A percentile compares a stretch with the other conserved stretches of the same genome.
phyloP scores from a whole-genome alignment of 2,329 filamentous ascomycete genomes.

The Emmonsiellopsis sp. region DNA sequence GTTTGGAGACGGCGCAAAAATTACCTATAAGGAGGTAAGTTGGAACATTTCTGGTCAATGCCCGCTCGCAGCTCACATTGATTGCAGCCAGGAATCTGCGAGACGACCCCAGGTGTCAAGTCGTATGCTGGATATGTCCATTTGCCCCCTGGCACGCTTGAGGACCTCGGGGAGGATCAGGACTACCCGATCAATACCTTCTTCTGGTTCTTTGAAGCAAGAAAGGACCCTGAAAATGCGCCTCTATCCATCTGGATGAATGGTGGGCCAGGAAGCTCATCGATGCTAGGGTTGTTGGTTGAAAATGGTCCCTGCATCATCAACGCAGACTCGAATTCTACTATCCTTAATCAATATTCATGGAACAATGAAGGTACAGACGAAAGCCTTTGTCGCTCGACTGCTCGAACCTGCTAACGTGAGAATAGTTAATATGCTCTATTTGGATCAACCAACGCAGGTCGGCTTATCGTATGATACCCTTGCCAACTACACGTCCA shows the following conservation, averaged over 20 bases:
- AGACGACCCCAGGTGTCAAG: constrained; percentile 46
- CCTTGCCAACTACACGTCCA: constrained; percentile 29
- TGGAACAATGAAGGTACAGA: constrained; percentile 40
- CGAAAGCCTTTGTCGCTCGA: neutral
- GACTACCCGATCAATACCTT: constrained; percentile 13
- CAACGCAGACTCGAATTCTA: constrained; percentile 27
- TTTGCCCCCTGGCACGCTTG: constrained; percentile 8
- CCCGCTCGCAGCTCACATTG: neutral
- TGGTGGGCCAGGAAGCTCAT: constrained; percentile 38
- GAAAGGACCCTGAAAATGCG: constrained; percentile 35
- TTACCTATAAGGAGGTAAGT: constrained; percentile 45
- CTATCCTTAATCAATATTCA: constrained; percentile 40
- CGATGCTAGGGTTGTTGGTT: constrained; percentile 31
- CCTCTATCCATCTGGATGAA: constrained; percentile 39
- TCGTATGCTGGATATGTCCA: constrained; percentile 13
- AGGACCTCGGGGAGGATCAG: constrained; percentile 9
- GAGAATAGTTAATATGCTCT: constrained; percentile 49
- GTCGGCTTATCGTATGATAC: constrained; percentile 49
- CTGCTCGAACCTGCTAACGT: neutral
- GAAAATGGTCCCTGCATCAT: constrained; percentile 38
- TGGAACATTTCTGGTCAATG: neutral
- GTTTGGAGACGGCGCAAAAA: constrained; percentile 34
- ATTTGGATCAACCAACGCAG: constrained; percentile 57
- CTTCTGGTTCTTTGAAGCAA: constrained; percentile 41
- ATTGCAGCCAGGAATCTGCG: constrained; percentile 40